A percentile compares a stretch with the other conserved stretches of the same genome.
phyloP scores from a whole-genome alignment of 2,329 filamentous ascomycete genomes.

The Cladosporium austrohemisphaericum region DNA sequence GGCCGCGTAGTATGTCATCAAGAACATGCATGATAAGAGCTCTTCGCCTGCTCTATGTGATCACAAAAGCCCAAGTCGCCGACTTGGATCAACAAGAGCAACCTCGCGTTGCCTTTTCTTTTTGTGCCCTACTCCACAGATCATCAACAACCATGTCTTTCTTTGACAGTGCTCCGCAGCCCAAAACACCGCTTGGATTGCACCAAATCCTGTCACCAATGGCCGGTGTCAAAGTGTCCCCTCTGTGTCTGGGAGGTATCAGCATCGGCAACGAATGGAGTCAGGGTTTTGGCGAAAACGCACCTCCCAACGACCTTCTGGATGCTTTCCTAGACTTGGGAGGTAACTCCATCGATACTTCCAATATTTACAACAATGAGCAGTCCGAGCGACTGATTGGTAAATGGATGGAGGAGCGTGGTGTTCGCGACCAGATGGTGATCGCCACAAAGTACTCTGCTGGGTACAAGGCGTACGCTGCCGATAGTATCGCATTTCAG shows the following conservation, averaged over 20 bases:
- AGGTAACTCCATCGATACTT: constrained; percentile 36
- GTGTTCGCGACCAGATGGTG: constrained; percentile 60
- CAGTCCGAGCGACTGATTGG: constrained; percentile 43
- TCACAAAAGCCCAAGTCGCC: no score
- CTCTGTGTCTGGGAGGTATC: neutral
- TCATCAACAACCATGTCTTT: no score
- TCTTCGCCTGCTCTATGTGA: no score
- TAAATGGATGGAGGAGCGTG: constrained; percentile 39
- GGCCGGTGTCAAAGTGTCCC: neutral
- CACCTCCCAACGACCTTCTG: constrained; percentile 32
- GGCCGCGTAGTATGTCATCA: no score
- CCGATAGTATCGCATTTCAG: no score
- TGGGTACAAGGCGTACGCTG: no score
- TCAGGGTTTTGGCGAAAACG: constrained; percentile 25
- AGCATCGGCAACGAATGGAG: neutral
- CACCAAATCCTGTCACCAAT: neutral
- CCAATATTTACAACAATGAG: constrained; percentile 39
- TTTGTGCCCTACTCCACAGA: no score
- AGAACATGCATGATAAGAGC: no score
- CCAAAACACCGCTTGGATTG: no score
- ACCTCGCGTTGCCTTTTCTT: no score
- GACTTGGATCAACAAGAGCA: no score
- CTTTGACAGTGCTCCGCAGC: no score
- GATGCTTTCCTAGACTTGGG: constrained; percentile 34
- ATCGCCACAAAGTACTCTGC: constrained; percentile 42